Base-by-base conservation (phyloP, 2,329 filamentous ascomycete genomes). In the Fusarium globosum region DNA sequence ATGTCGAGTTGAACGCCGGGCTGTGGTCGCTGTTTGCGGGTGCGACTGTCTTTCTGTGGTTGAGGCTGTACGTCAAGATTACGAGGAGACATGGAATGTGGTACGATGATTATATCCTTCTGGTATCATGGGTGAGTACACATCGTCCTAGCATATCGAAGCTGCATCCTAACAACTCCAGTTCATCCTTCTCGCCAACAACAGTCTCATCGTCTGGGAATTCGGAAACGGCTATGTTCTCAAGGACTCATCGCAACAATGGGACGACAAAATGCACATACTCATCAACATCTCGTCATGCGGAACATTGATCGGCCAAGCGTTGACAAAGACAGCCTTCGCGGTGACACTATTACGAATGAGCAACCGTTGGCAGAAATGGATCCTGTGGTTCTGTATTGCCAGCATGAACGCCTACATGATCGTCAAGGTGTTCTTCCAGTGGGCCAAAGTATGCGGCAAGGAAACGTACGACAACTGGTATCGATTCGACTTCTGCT, bases 241-340 rank as follows among this genome's bases (percentile, higher is more conserved):
- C 41, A 60, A 80, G 35, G 71, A 80, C 68, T 80, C 80, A 10
- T 76, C 80, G 2, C 76, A 84, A n/a, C 74, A 79, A 23, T 88
- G 86, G 86, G 83, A 85, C 65, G 85, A 87, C 69, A 83, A 82
- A 61, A 88, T 88, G 86, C 85, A 86, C 74, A 87, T 88, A 49
- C 71, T 88, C 62, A 87, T 88, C 81, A 86, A 85, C 69, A 77
- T 81, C 18, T 81, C 81, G 6, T 82, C 81, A 4, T 82, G 80
- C 70, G 80, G 81, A 39, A 83, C 80, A 16, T 62, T 82, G 30
- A 78, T 83, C 56, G 80, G 80, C 0, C 82, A 83, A 68, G 78
- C 82, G 10, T 77, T 70, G 71, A 81, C 80, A 52, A 83, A 83
- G 71, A 80, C 81, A n/a, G 82, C 82, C 3, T 83, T 83, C 35